phyloP scores from a whole-genome alignment of 2,329 filamentous ascomycete genomes.

The Periconia macrospinosa region DNA sequence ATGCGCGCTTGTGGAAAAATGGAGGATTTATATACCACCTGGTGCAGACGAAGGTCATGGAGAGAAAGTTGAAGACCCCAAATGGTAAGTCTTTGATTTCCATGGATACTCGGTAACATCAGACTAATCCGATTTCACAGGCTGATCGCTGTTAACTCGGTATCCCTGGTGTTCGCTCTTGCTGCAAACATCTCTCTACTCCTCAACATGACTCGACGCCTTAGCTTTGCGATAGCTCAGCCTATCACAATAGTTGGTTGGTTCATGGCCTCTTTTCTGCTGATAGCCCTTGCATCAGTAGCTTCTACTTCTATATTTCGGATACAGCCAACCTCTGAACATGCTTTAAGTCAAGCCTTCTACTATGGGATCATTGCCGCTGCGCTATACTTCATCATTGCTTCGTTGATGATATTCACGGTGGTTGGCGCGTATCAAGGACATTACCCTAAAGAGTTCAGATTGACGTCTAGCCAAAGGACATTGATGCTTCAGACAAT shows the following conservation, averaged over 20 bases:
- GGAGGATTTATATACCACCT: slow-evolving; percentile 56
- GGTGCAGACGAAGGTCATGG: slow-evolving; percentile 50
- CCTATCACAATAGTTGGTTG: slow-evolving; percentile 65
- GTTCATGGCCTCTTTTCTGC: slow-evolving; percentile 55
- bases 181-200: slow-evolving; percentile 58
- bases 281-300: slow-evolving; percentile 54
- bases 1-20: slow-evolving; percentile 59
- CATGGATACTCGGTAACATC: not conserved
- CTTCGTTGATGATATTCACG: slow-evolving; percentile 57
- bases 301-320: slow-evolving; percentile 50
- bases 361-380: slow-evolving; percentile 64
- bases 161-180: slow-evolving; percentile 58
- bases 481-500: slow-evolving; percentile 60
- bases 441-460: slow-evolving; percentile 60
- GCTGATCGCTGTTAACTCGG: slow-evolving; percentile 57
- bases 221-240: slow-evolving; percentile 59
- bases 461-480: slow-evolving; percentile 58
- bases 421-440: slow-evolving; percentile 57
- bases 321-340: slow-evolving; percentile 44
- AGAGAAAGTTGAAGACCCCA: slow-evolving; percentile 54
- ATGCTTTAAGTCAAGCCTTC: slow-evolving; percentile 58
- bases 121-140: slow-evolving; percentile 23
- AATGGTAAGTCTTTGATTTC: slow-evolving; percentile 46
- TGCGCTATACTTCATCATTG: slow-evolving; percentile 58
- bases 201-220: slow-evolving; percentile 61